Evolutionary conservation across 2,329 filamentous ascomycete genomes (phyloP), one percentile per base, ranked within the genome.

Genomic region (Fusarium graminum): DNA sequence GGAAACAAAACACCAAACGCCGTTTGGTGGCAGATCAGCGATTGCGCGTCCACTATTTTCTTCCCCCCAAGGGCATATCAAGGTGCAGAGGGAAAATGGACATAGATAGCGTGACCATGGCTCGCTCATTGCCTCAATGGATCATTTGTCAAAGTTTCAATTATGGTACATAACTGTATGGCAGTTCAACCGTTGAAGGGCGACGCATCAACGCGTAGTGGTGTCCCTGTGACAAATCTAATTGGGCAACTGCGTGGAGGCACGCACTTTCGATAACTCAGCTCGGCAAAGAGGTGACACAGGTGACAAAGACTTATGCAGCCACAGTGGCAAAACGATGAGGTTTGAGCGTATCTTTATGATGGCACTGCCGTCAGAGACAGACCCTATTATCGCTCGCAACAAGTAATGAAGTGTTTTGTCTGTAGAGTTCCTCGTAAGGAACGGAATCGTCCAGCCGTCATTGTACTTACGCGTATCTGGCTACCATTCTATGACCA

Each of bases 61-160:
- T 32, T 32, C 13, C 30, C 30, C 30, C 30, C 30, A 11, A 16
- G 30, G 30, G 11, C 60, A 43, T 57, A 63, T 57, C 39, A 51
- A 30, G 60, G 64, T 46, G 44, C 68, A 50, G 40, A 52, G 53
- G 49, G 53, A 55, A 66, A 57, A 61, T 63, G 50, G 44, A 40
- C 50, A 60, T 46, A 65, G 64, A 55, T 68, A 68, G 59, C 64
- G 55, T 67, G 65, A 65, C 65, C 55, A 61, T 36, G 34, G 51
- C 32, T 51, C 22, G 17, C 34, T 67, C 41, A 36, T 51, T 41
- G 36, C 40, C 52, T 40, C 38, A 43, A 25, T 38, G 40, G 42
- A 29, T 41, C 36, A 67, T 64, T 67, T 63, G 63, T 39, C 38
- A 52, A 46, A 32, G 41, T 22, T 16, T 17, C 28, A 39, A 38